These are phyloP conservation scores for Pestalotiopsis sp. DNA, from an alignment of 2,329 filamentous ascomycete species.

Conservation along the genomic window DNA sequence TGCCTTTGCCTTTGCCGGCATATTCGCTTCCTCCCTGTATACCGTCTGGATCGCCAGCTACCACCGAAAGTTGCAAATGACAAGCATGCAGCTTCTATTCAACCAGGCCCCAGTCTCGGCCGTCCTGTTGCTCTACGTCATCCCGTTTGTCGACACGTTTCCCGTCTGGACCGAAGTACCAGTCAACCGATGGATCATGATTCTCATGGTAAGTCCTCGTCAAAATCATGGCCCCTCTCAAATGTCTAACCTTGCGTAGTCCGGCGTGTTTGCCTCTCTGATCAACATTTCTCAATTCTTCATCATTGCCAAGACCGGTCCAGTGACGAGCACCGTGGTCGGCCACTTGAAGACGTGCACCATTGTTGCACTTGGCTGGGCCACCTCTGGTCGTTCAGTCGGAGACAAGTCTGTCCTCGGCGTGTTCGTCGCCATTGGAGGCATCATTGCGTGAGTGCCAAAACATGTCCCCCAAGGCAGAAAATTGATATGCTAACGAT, in stretches of 20 bases:
- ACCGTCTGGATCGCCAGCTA: slow-evolving; percentile 71
- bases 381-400: slow-evolving; percentile 55
- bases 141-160: slow-evolving; percentile 67
- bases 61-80: slow-evolving; percentile 66
- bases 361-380: slow-evolving; percentile 67
- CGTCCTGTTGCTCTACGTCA: slow-evolving; percentile 65
- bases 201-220: slow-evolving; percentile 51
- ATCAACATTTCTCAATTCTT: slow-evolving; percentile 69
- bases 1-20: slow-evolving; percentile 64
- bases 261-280: slow-evolving; percentile 63
- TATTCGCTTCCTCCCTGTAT: slow-evolving; percentile 68
- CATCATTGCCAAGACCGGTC: slow-evolving; percentile 63
- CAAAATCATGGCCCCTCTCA: background rate
- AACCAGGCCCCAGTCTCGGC: slow-evolving; percentile 68
- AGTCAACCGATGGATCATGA: slow-evolving; percentile 57
- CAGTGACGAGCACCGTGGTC: slow-evolving; percentile 67
- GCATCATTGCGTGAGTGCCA: slow-evolving; percentile 57
- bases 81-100: slow-evolving; percentile 70
- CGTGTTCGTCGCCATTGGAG: slow-evolving; percentile 57
- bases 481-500: background rate
- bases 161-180: slow-evolving; percentile 57
- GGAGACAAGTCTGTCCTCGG: slow-evolving; percentile 58
- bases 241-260: slow-evolving; percentile 41
- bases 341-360: slow-evolving; percentile 68
- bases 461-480: background rate